phyloP scores from a whole-genome alignment of 2,329 filamentous ascomycete genomes.

The Trichophyton schoenleinii region DNA sequence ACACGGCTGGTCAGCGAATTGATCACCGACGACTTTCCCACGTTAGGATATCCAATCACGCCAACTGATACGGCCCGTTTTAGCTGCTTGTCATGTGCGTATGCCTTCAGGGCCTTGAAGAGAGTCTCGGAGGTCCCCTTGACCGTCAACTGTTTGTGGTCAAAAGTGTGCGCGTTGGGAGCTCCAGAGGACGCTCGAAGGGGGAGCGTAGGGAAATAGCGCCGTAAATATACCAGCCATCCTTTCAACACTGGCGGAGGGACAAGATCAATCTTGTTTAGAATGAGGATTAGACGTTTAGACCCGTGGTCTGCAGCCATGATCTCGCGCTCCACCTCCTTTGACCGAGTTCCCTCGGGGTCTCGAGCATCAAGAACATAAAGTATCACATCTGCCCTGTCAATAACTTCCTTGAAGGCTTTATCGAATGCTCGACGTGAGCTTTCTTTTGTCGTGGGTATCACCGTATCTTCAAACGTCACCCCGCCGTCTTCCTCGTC shows the following conservation, averaged over 20 bases:
- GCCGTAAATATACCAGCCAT: slow-evolving; percentile 73
- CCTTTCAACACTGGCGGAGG: slow-evolving; percentile 68
- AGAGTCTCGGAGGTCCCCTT: slow-evolving; percentile 74
- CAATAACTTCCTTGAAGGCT: slow-evolving; percentile 85
- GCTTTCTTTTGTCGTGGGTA: slow-evolving; percentile 36
- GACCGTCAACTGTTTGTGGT: slow-evolving; percentile 78
- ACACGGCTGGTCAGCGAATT: slow-evolving; percentile 76
- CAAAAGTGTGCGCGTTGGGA: slow-evolving; percentile 78
- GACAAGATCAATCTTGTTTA: slow-evolving; percentile 93
- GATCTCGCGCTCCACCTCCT: slow-evolving; percentile 78
- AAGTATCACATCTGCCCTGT: slow-evolving; percentile 76
- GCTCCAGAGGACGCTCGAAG: slow-evolving; percentile 73
- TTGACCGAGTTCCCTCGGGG: slow-evolving; percentile 78
- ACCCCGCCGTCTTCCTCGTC: slow-evolving; percentile 41
- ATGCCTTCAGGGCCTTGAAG: slow-evolving; percentile 82
- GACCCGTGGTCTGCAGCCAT: slow-evolving; percentile 74
- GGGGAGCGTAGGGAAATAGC: slow-evolving; percentile 83
- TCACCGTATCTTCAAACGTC: slow-evolving; percentile 37
- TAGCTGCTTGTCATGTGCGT: slow-evolving; percentile 66
- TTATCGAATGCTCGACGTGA: slow-evolving; percentile 88
- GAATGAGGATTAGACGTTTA: slow-evolving; percentile 77
- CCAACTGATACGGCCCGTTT: slow-evolving; percentile 85
- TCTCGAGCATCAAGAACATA: slow-evolving; percentile 90
- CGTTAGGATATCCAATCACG: slow-evolving; percentile 90
- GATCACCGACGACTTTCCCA: slow-evolving; percentile 93